phyloP scores from a whole-genome alignment of 352 stramenopile species.

The Phytophthora fragariae region DNA sequence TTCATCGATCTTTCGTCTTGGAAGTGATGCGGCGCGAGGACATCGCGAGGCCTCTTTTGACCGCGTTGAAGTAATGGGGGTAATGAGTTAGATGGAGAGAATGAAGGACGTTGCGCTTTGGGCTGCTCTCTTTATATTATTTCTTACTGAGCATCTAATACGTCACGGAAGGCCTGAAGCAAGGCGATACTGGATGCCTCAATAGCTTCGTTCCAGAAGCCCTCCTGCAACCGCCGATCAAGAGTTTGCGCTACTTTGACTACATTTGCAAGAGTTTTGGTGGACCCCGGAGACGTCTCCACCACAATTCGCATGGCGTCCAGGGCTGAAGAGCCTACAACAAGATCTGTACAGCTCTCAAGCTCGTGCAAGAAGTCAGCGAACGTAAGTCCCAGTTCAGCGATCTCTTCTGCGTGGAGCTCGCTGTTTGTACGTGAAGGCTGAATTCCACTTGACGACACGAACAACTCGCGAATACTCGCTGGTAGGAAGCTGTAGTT shows the following conservation, averaged over 20 bases:
- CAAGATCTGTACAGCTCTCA: slow-evolving; percentile 43
- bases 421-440: slow-evolving; percentile 11
- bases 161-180: slow-evolving; percentile 50
- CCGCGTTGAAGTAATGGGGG: neutral
- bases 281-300: slow-evolving; percentile 26
- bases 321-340: slow-evolving; percentile 41
- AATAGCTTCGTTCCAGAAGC: slow-evolving; percentile 48
- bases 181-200: slow-evolving; percentile 45
- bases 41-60: neutral
- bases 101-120: slow-evolving; percentile 16
- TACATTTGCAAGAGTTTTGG: slow-evolving; percentile 43
- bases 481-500: slow-evolving; percentile 59
- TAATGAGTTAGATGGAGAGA: slow-evolving; percentile 25
- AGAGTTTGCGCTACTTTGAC: slow-evolving; percentile 49
- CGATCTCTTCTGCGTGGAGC: slow-evolving; percentile 32
- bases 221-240: slow-evolving; percentile 52
- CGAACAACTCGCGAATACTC: slow-evolving; percentile 47
- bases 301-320: slow-evolving; percentile 51
- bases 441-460: slow-evolving; percentile 19
- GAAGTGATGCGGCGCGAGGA: slow-evolving; percentile 1
- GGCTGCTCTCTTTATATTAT: slow-evolving; percentile 14
- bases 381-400: slow-evolving; percentile 44
- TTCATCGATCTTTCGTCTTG: neutral
- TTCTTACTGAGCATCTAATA: slow-evolving; percentile 42
- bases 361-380: slow-evolving; percentile 58